These are phyloP conservation scores for Cutaneotrichosporon sp. DNA, from an alignment of 1,284 basidiomycete genomes.

Conservation along the genomic window DNA sequence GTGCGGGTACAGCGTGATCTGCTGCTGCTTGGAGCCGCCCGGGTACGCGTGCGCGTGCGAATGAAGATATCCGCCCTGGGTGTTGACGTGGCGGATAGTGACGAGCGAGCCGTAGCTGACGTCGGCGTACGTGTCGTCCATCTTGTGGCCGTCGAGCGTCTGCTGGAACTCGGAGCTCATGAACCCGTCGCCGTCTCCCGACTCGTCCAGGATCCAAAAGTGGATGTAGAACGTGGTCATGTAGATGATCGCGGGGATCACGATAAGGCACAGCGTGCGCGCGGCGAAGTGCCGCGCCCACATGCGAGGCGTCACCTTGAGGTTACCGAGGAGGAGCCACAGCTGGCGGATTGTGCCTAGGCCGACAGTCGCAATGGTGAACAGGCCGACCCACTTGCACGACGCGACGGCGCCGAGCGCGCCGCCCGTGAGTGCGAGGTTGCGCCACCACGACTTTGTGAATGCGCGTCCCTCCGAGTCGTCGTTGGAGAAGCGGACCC, in stretches of 20 bases:
- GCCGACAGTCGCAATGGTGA: slow-evolving; percentile 95
- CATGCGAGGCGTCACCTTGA: slow-evolving; percentile 66
- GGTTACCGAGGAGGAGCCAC: slow-evolving; percentile 85
- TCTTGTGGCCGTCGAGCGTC: slow-evolving; percentile 81
- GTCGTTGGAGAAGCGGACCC: slow-evolving; percentile 86
- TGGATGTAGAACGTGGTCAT: slow-evolving; percentile 94
- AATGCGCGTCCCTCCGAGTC: slow-evolving; percentile 65
- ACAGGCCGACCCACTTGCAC: slow-evolving; percentile 98
- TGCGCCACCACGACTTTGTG: slow-evolving; percentile 82
- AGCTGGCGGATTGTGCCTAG: slow-evolving; percentile 78
- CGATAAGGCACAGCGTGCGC: slow-evolving; percentile 80
- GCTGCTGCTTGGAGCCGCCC: slow-evolving; percentile 75
- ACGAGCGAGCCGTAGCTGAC: slow-evolving; percentile 79
- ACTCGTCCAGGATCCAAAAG: slow-evolving; percentile 78
- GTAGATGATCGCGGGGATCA: slow-evolving; percentile 80
- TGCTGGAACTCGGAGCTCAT: slow-evolving; percentile 99
- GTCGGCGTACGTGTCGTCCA: slow-evolving; percentile 92
- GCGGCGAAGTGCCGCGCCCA: slow-evolving; percentile 83
- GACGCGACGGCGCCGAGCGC: slow-evolving; percentile 85
- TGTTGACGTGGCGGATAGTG: slow-evolving; percentile 84
- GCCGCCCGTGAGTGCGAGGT: slow-evolving; percentile 82
- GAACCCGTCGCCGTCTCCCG: slow-evolving; percentile 95
- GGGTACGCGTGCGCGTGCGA: slow-evolving; percentile 90
- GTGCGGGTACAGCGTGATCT: slow-evolving; percentile 96
- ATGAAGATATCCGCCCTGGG: slow-evolving; percentile 95